Evolutionary conservation across 1,284 basidiomycete species (phyloP), one percentile per base, ranked within the genome.

Genomic region (Ganoderma multipileum): DNA sequence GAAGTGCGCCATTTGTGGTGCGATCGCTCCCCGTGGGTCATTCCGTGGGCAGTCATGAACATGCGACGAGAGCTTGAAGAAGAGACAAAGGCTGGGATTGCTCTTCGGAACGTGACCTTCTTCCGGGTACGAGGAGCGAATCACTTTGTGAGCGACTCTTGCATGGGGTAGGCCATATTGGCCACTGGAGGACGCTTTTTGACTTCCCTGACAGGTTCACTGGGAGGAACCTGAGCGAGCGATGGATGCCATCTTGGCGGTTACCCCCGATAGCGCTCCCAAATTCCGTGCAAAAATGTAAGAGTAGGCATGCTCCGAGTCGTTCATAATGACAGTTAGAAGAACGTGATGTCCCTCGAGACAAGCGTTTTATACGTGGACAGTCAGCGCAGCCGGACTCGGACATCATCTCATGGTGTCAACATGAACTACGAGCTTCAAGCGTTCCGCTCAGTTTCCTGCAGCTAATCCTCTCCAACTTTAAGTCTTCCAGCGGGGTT

Each of bases 1-100:
- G 65, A 70, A 42, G 61, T 72, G 3, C 65, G 68, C 9, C 58
- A 64, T 3, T 12, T 72, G 57, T 72, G 68, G 71, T 54, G 67
- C 63, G 67, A 70, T 38, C 60, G 36, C 14, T 68, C 71, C 11
- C 30, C 63, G 12, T 72, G 69, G 69, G 63, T 69, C 33, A 63
- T 68, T 41, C 44, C 8, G 30, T 54, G 50, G 44, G 42, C 28
- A 20, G 44, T 14, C 20, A 12, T 3, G 20, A 52, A 41, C 44
- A 52, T 50, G 36, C 47, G 61, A 6, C 18, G 23, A 30, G 36
- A 39, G 30, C 20, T 52, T 9, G 61, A 63, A 9, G 47, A 39
- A 2, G 68, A 38, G 18, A 39, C 47, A 36, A 50, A 38, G 50
- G 44, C 36, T 16, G 61, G 70, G 16, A 38, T 20, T 6, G n/a